Base-by-base conservation (phyloP, 2,329 filamentous ascomycete genomes). In the Calycina herbarum region DNA sequence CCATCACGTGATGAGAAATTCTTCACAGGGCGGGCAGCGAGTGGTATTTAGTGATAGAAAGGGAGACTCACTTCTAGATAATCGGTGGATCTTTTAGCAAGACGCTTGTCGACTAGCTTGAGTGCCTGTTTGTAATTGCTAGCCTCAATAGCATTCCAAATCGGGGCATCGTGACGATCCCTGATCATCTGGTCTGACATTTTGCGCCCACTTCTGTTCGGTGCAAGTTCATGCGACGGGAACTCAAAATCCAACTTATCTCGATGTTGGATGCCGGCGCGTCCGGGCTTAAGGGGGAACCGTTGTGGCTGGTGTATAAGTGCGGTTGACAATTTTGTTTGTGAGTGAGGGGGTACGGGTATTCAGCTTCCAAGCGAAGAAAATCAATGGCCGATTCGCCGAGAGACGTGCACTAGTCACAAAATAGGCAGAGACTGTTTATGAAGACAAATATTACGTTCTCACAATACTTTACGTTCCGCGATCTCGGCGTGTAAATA, bases 91-190 rank as follows among this genome's bases (percentile, higher is more conserved):
- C 73, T 74, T 67, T 77, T 77, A 29, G 71, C 65, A 35, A 77
- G 60, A 57, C 72, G 72, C 67, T 77, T 77, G 10, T 77, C 75
- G 3, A 77, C 73, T 3, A 75, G 66, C 66, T 76, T 77, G 51
- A 76, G 66, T 11, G 76, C 76, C 65, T 76, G 73, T 67, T 76
- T 77, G 62, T 70, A 74, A 66, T 76, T 75, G 38, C 69, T 71
- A n/a, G 70, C 70, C 51, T 76, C 74, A 56, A 77, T 74, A 15
- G 75, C 73, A 58, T 73, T 74, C 72, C 73, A 76, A 48, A 77
- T 77, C 8, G 72, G 71, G 24, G 66, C 68, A 66, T 77, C 73
- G 59, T 73, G 71, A 40, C 71, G 70, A 59, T 75, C 73, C 63
- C 68, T 69, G 29, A 71, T 68, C 48, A 62, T 24, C 42, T 71